Base-by-base conservation (phyloP, 106 monocot species). In the Platanthera zijinensis region DNA sequence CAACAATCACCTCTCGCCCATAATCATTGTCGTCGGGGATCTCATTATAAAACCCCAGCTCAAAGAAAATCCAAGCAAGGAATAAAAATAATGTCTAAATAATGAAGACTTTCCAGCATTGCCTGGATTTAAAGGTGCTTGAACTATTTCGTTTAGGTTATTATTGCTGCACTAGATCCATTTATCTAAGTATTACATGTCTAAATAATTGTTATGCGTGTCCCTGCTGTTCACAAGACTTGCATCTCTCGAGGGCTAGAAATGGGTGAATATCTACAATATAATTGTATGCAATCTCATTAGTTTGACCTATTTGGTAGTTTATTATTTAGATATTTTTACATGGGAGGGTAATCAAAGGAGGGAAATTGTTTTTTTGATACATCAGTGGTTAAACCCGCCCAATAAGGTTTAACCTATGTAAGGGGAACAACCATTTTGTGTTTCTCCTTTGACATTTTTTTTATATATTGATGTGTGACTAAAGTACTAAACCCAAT, bases 31-130 rank as follows among this genome's bases (percentile, higher is more conserved):
- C 32, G 32, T 32, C 0, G 32, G 32, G 32, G 32, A 0, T 32
- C 32, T 32, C 32, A 0, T 32, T 32, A 32, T 32, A 32, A 32
- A 32, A 0, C 32, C n/a, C 0, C 32, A 32, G 32, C 32, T 32
- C 32, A 32, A 32, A 32, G 32, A 32, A 32, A 32, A 32, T 32
- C 32, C 32, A 32, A 32, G 32, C 32, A n/a, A n/a, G n/a, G n/a
- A n/a, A n/a, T n/a, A n/a, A n/a, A n/a, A n/a, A n/a, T n/a, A n/a
- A n/a, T n/a, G n/a, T n/a, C n/a, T n/a, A n/a, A n/a, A n/a, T n/a
- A 97, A 94, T 86, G 97, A 97, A 84, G 97, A 97, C 79, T 97
- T 97, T 85, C 97, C 93, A 74, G 97, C 93, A 71, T 90, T 97
- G 64, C 97, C 97, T 80, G 93, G 93, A 75, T 91, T 75, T 66